Evolutionary conservation across 1,284 basidiomycete genomes (phyloP), one percentile per base, ranked within the genome.

Genomic region (Ustilago lituana): DNA sequence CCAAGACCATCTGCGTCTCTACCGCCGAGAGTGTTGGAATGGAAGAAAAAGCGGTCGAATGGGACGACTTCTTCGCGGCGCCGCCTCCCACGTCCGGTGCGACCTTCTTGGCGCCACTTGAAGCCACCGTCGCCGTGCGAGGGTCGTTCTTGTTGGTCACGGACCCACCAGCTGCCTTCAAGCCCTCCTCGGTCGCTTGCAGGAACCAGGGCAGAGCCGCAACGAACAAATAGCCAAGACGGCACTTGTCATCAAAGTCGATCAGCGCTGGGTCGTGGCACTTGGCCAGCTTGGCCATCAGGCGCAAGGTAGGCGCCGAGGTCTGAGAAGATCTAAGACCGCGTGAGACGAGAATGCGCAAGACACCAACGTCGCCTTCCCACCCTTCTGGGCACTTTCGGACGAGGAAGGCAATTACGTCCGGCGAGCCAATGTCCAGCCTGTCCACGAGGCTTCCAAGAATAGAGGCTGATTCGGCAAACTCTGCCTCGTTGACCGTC

Each of bases 201-300:
- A 96, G 83, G 83, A 92, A 94, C 90, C 91, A 93, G 0, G 94
- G 94, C n/a, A 97, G 84, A 1, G 88, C 88, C 5, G 90, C 85
- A 0, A 91, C 89, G 79, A 94, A 95, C 26, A 94, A 84, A 78
- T 93, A 91, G 11, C 92, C 87, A 9, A 96, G 84, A 26, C 93
- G 89, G 10, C 61, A 62, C 22, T 60, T 57, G 37, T 88, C 88
- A 35, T 87, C 86, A 26, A 87, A 82, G 82, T 95, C 93, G 36
- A 95, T 87, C 22, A 95, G 85, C 19, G 87, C 85, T 12, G 86
- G 84, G 61, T 90, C 88, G 14, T 86, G 83, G 40, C 91, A 84
- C 74, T 87, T 87, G 15, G 89, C 84, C 20, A 95, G 84, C 9
- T 84, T 85, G 58, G 88, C 87, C 24, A 97, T 85, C 22, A 92